phyloP scores from a whole-genome alignment of 345 rosid genomes.

The Aquilaria sinensis region DNA sequence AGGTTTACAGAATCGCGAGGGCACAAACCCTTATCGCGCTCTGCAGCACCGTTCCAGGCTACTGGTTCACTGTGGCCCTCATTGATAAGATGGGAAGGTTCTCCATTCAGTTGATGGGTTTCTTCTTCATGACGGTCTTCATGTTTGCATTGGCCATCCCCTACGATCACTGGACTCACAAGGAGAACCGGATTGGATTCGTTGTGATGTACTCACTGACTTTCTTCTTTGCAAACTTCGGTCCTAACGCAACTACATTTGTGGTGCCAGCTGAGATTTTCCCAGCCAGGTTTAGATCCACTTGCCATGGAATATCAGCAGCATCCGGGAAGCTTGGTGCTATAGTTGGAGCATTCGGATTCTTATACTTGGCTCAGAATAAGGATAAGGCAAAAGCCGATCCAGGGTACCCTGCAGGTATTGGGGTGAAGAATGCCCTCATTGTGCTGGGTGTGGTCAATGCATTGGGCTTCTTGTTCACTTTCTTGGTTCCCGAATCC shows the following conservation, averaged over 20 bases:
- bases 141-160: slow-evolving; percentile 89
- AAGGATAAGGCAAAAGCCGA: slow-evolving; percentile 66
- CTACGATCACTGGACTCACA: slow-evolving; percentile 75
- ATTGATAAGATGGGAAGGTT: slow-evolving; percentile 71
- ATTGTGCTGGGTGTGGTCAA: slow-evolving; percentile 55
- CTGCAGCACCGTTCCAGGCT: slow-evolving; percentile 78
- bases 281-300: slow-evolving; percentile 82
- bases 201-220: slow-evolving; percentile 64
- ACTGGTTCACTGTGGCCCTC: slow-evolving; percentile 75
- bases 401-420: slow-evolving; percentile 85
- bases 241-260: slow-evolving; percentile 85
- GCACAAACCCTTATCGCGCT: slow-evolving; percentile 84
- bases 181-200: slow-evolving; percentile 65
- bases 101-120: slow-evolving; percentile 76
- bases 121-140: slow-evolving; percentile 89
- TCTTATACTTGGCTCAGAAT: slow-evolving; percentile 71
- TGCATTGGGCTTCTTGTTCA: slow-evolving; percentile 54
- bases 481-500: slow-evolving; percentile 86
- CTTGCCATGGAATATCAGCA: slow-evolving; percentile 90
- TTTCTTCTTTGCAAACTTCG: slow-evolving; percentile 87
- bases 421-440: slow-evolving; percentile 74
- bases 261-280: slow-evolving; percentile 89
- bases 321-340: slow-evolving; percentile 82
- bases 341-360: slow-evolving; percentile 87
- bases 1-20: slow-evolving; percentile 65